phyloP scores from a whole-genome alignment of 2,329 filamentous ascomycete genomes.

The Plenodomus lindquistii region DNA sequence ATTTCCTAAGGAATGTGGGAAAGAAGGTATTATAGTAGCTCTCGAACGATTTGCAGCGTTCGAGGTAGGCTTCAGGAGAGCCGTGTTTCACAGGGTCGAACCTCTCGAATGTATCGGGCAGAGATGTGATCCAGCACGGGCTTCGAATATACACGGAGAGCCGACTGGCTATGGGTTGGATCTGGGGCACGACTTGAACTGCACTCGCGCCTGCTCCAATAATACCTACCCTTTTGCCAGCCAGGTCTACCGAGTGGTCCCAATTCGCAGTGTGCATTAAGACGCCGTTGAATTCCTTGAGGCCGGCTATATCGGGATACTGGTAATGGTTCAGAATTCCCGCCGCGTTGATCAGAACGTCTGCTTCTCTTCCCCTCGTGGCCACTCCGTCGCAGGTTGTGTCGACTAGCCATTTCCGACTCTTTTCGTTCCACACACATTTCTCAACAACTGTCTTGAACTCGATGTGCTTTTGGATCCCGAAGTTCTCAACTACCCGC shows the following conservation, averaged over 20 bases:
- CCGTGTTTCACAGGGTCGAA: constrained; percentile 49
- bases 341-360: constrained; percentile 54
- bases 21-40: constrained; percentile 54
- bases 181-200: too few species aligned
- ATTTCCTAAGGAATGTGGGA: constrained; percentile 52
- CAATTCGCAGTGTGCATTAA: constrained; percentile 62
- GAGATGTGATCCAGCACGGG: constrained; percentile 53
- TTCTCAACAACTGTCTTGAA: constrained; percentile 37
- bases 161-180: constrained; percentile 48
- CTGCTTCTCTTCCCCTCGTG: constrained; percentile 32
- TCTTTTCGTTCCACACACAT: constrained; percentile 43
- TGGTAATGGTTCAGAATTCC: constrained; percentile 58
- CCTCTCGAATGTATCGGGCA: constrained; percentile 49
- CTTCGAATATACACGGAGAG: constrained; percentile 57
- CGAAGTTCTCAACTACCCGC: constrained; percentile 48
- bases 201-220: constrained; percentile 56
- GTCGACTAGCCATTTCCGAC: too few species aligned
- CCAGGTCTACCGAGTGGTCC: constrained; percentile 56
- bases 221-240: constrained; percentile 54
- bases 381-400: constrained; percentile 43
- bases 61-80: constrained; percentile 46
- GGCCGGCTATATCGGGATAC: constrained; percentile 58
- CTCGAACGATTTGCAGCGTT: constrained; percentile 53
- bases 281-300: constrained; percentile 56
- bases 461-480: constrained; percentile 43